Evolutionary conservation across 1,284 basidiomycete species (phyloP), one percentile per base, ranked within the genome.

Genomic region (Takashimella tepidaria): DNA sequence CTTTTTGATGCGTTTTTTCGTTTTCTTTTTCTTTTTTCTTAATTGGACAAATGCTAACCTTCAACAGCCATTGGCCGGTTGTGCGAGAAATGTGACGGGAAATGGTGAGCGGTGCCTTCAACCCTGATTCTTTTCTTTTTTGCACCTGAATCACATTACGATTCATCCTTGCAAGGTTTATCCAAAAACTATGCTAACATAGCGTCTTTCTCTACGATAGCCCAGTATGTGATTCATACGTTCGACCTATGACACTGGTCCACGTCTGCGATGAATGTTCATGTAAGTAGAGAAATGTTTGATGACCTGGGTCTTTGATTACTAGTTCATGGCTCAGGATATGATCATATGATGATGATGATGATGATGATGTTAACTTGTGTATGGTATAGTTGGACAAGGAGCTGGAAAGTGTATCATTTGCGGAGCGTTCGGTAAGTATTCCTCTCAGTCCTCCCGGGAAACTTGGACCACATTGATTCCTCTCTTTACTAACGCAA

Each of bases 191-290:
- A n/a, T n/a, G n/a, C n/a, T n/a, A n/a, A n/a, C n/a, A n/a, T n/a
- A n/a, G n/a, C n/a, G n/a, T n/a, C n/a, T n/a, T n/a, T n/a, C n/a
- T n/a, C n/a, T n/a, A n/a, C n/a, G n/a, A n/a, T 49, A 97, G 95
- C 75, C 96, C 96, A 10, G 90, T 98, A 54, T 99, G 96, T 78
- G 96, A 99, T 79, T 98, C 95, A 24, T 98, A 98, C 77, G 96
- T 99, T 56, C 85, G 96, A 63, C 96, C 96, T 57, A 92, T 96
- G 78, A 97, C 95, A 16, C 81, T 98, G 54, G 96, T 98, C 54
- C 85, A 92, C 66, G 96, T 98, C 67, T 98, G 96, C 75, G 96
- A 98, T 74, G 95, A 98, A 79, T 98, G 96, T 78, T 98, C 98
- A 75, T 98, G 72, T 74, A 43, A 63, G 72, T 71, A 3, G 22